Evolutionary conservation across 106 monocot species (phyloP).

Genomic region (Platanthera guangdongensis): DNA sequence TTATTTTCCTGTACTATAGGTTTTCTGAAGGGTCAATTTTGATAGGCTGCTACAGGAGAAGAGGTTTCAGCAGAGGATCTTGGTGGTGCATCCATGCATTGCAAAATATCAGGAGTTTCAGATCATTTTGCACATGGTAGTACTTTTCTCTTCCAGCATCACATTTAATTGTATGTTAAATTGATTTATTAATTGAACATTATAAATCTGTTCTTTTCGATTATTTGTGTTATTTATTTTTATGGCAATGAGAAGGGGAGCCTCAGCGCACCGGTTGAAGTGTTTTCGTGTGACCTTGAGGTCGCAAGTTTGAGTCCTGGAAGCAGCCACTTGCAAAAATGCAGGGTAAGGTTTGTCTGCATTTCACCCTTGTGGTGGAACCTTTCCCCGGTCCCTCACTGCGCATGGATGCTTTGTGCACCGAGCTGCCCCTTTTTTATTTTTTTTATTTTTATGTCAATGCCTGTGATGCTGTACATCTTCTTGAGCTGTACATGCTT

Average conservation of each 20-base stretch:
- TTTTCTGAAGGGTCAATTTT: constrained; percentile 56
- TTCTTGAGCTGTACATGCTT: constrained; percentile 2
- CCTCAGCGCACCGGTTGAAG: too few species aligned
- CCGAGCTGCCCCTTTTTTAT: too few species aligned
- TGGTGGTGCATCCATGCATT: constrained; percentile 93
- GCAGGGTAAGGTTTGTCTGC: too few species aligned
- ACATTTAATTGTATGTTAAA: background rate
- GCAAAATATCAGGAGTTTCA: constrained; percentile 92
- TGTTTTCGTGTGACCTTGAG: too few species aligned
- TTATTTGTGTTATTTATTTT: background rate
- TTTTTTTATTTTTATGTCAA: background rate
- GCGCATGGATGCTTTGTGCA: too few species aligned
- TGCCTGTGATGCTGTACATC: background rate
- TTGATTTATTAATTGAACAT: background rate
- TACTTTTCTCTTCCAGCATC: background rate
- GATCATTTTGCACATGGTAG: constrained; percentile 97
- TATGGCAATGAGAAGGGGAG: background rate
- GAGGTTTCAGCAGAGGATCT: constrained; percentile 96
- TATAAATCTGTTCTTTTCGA: background rate
- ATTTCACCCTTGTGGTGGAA: too few species aligned
- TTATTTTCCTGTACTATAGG: constrained; percentile 30
- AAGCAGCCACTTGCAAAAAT: too few species aligned
- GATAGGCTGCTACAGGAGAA: constrained; percentile 99
- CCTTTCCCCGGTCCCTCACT: too few species aligned
- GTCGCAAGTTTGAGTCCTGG: too few species aligned